Evolutionary conservation across 1,139 yeast species (phyloP), one percentile per base, ranked within the genome.

Genomic region (Hyphopichia fennica): DNA sequence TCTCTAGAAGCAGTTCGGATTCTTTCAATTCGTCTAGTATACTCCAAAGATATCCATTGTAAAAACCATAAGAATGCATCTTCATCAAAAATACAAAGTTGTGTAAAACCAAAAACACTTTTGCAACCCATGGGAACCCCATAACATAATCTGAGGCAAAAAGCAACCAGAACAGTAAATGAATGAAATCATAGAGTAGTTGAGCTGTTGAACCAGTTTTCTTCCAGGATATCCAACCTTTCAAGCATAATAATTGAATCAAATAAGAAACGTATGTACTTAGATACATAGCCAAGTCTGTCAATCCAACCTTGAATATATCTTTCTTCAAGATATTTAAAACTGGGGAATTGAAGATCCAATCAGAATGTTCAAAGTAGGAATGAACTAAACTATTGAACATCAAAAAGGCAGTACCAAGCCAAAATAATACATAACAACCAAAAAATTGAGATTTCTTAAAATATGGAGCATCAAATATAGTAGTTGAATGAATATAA

Each of bases 61-160:
- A 91, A 54, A 84, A 88, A 1, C 87, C 88, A 58, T 83, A 91
- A 2, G 96, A 88, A 60, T 91, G 97, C 82, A 84, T 85, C 59
- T 91, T 91, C 98, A 91, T 91, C 49, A 91, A 62, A 50, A 90
- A 68, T 4, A 91, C 97, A 41, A 88, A 69, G n/a, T 88, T 80
- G 60, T 91, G 98, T 44, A 91, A 69, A 45, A 87, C 75, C 47
- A 91, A 65, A 54, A 87, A 91, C 34, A 90, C 91, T 55, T 83
- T 82, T 4, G 89, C 96, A 41, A 90, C 84, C 98, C 98, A 91
- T 3, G 91, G 88, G 54, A 74, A 85, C 29, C 72, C 63, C 61
- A 65, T 54, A 14, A 49, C 49, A 43, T 63, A 58, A 35, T 65
- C 63, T 35, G 82, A 77, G 3, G 91, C 79, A 52, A 79, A 69